Conservation (phyloP, 2,329 filamentous ascomycete species). For the Colletotrichum trifolii region DNA sequence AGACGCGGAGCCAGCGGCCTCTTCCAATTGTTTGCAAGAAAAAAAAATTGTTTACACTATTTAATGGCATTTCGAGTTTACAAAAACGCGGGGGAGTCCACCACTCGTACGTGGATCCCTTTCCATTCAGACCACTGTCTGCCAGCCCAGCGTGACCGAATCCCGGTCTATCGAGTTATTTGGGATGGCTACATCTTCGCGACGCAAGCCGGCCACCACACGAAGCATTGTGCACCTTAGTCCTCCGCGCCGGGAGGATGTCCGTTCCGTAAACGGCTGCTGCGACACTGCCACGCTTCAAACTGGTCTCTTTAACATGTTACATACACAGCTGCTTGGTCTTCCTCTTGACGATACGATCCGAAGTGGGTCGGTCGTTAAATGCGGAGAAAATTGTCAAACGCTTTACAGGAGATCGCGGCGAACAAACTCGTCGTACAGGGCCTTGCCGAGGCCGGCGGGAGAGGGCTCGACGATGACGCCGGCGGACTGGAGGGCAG, state of each 20-base stretch:
- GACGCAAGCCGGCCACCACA: neutral
- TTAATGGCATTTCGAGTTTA: constrained; percentile 1
- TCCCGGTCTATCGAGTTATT: constrained; percentile 21
- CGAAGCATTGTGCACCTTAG: neutral
- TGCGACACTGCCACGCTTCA: constrained; percentile 23
- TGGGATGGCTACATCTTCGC: constrained; percentile 10
- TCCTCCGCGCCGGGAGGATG: constrained; percentile 14
- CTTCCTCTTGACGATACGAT: constrained; percentile 16
- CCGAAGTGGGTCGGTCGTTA: constrained; percentile 1
- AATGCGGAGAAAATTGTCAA: neutral
- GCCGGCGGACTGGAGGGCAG: constrained; percentile 90
- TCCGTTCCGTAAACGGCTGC: neutral
- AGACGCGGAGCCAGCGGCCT: neutral
- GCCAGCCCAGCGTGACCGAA: constrained; percentile 14
- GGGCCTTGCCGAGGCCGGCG: constrained; percentile 89
- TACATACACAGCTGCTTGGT: constrained; percentile 35
- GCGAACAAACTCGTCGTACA: constrained; percentile 96
- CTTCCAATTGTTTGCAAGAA: neutral
- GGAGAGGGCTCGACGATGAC: constrained; percentile 97
- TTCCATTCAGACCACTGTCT: too few species aligned
- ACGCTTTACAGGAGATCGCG: constrained; percentile 85
- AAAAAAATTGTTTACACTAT: neutral
- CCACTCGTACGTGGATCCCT: neutral
- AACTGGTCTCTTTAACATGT: constrained; percentile 33
- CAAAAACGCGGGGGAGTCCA: neutral